phyloP scores from a whole-genome alignment of 2,329 filamentous ascomycete species.

The Setomelanomma holmii region DNA sequence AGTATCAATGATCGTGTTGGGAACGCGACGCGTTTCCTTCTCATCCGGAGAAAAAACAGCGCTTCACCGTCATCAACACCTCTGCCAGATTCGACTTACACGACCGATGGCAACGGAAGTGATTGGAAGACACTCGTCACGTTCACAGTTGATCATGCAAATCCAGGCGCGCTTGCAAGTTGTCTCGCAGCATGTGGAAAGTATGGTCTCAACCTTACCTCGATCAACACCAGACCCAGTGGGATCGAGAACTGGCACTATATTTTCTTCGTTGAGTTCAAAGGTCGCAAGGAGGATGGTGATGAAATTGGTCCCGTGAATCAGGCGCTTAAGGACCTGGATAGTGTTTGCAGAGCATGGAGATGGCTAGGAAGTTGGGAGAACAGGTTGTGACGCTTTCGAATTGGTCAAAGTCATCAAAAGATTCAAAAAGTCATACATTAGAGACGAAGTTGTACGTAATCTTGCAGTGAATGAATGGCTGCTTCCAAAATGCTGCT shows the following conservation, averaged over 20 bases:
- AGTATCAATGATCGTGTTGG: conserved; percentile 76
- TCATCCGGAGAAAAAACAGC: conserved; percentile 55
- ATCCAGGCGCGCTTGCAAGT: conserved; percentile 82
- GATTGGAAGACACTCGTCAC: conserved; percentile 73
- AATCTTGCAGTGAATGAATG: too few relatives aligned
- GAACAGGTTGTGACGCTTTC: conserved; percentile 8
- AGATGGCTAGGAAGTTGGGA: conserved; percentile 75
- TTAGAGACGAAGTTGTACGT: too few relatives aligned
- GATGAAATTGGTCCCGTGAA: conserved; percentile 64
- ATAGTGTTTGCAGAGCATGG: conserved; percentile 65
- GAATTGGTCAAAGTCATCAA: not conserved
- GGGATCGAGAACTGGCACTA: conserved; percentile 82
- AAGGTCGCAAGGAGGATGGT: conserved; percentile 69
- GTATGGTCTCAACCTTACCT: conserved; percentile 80
- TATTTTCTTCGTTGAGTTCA: conserved; percentile 92
- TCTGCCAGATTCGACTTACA: not conserved
- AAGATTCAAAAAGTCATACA: too few relatives aligned
- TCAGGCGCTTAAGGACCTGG: conserved; percentile 66
- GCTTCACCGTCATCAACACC: not conserved
- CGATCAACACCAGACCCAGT: conserved; percentile 86
- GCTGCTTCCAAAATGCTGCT: not conserved
- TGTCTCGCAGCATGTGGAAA: conserved; percentile 79
- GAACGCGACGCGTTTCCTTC: conserved; percentile 81
- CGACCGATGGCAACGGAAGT: not conserved
- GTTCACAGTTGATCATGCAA: conserved; percentile 80